phyloP scores from a whole-genome alignment of 2,329 filamentous ascomycete species.

The Xylaria sp. region DNA sequence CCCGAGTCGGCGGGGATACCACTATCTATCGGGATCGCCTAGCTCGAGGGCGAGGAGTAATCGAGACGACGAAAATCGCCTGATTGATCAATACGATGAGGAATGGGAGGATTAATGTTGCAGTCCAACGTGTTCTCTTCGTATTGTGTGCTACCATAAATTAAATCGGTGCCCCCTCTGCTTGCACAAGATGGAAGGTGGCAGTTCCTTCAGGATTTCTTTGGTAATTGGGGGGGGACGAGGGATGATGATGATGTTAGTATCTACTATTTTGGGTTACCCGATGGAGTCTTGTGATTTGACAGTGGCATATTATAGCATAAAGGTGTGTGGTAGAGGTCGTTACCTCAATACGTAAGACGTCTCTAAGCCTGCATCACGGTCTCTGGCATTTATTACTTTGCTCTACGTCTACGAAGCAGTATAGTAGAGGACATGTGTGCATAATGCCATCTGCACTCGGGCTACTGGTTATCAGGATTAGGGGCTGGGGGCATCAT shows the following conservation, averaged over 20 bases:
- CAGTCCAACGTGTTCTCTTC: constrained; percentile 16
- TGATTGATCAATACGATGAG: constrained; percentile 96
- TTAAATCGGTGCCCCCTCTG: background rate
- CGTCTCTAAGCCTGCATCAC: constrained; percentile 13
- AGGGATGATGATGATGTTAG: constrained; percentile 7
- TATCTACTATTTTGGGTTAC: constrained; percentile 25
- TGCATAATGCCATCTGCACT: constrained; percentile 4
- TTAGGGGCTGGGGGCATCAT: too few species aligned
- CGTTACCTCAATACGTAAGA: background rate
- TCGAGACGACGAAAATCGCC: constrained; percentile 83
- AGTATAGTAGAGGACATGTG: background rate
- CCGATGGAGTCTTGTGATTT: background rate
- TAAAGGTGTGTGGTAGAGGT: background rate
- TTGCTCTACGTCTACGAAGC: background rate
- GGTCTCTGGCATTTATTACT: background rate
- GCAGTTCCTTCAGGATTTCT: constrained; percentile 22
- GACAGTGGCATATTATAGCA: constrained; percentile 17
- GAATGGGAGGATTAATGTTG: constrained; percentile 82
- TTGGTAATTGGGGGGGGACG: background rate
- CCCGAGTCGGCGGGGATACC: constrained; percentile 70
- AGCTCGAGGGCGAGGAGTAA: constrained; percentile 52
- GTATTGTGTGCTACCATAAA: constrained; percentile 28
- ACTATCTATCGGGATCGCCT: constrained; percentile 62
- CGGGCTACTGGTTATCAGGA: too few species aligned
- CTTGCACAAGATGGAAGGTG: background rate